Evolutionary conservation across 2,329 filamentous ascomycete species (phyloP), one percentile per base, ranked within the genome.

Genomic region (Chrysoporthe puriensis): DNA sequence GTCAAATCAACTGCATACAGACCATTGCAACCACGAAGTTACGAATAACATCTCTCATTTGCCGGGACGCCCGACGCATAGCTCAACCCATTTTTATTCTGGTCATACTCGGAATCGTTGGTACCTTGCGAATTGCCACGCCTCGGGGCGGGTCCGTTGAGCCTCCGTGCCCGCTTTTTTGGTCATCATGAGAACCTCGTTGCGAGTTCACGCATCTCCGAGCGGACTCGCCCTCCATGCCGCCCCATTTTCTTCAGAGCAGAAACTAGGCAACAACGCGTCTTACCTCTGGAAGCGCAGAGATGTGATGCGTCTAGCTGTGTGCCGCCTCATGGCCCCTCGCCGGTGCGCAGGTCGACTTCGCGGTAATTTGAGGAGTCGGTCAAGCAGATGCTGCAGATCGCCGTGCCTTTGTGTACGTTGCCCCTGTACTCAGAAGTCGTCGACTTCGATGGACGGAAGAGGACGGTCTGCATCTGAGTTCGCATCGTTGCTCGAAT

Each of bases 11-110:
- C 14, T 1, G 13, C 50, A 32, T 11, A 54, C 9, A 6, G 8
- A 58, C 59, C 52, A n/a, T 4, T 26, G 56, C 18, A 46, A 63
- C 56, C 40, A 58, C 32, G 60, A 66, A 36, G 26, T 21, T 46
- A 62, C 40, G 44, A 40, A 36, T 34, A 18, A 34, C 32, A 40
- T 13, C 21, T 54, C 36, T 40, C 9, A 52, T 21, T 52, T 52
- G 21, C n/a, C 48, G 11, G 11, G 26, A 32, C 50, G 14, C 26
- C 21, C 26, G 13, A 32, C 21, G 21, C 13, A 54, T 54, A 26
- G 50, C 50, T 54, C 50, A 32, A 4, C 21, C 50, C 50, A 54
- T 14, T 32, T 48, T 52, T 52, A 52, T 32, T 32, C 2, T 54
- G 26, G 50, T 54, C 21, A 26, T 54, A 34, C 14, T 54, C 50